Conservation (phyloP, 441 rosid species). For the Theobroma grandiflorum region DNA sequence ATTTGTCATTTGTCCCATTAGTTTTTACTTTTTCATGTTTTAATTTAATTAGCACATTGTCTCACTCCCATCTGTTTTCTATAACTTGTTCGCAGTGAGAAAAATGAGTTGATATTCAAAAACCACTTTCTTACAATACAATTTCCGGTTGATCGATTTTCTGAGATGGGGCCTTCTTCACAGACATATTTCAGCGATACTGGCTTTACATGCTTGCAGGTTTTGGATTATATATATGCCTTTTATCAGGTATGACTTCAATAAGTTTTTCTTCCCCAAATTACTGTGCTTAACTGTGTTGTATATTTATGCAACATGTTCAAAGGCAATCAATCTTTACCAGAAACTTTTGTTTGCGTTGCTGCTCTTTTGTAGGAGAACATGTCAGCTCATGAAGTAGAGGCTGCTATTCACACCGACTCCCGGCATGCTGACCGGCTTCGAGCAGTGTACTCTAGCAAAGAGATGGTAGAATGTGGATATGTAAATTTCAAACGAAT, state of each 20-base stretch:
- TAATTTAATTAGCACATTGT: slow-evolving; percentile 4
- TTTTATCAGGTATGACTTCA: slow-evolving; percentile 86
- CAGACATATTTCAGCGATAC: slow-evolving; percentile 81
- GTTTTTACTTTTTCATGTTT: neutral
- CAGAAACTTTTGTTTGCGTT: neutral
- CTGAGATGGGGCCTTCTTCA: slow-evolving; percentile 98
- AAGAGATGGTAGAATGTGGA: slow-evolving; percentile 59
- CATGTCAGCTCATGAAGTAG: slow-evolving; percentile 72
- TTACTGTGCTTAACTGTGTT: neutral
- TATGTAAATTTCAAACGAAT: slow-evolving; percentile 60
- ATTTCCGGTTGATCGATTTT: slow-evolving; percentile 83
- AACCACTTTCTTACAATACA: slow-evolving; percentile 82
- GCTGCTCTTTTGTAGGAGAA: slow-evolving; percentile 56
- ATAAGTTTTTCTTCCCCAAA: neutral
- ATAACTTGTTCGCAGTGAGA: slow-evolving; percentile 69
- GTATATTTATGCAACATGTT: neutral
- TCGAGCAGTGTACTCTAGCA: slow-evolving; percentile 62
- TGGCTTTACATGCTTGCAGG: slow-evolving; percentile 84
- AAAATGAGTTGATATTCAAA: slow-evolving; percentile 71
- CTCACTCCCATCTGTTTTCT: slow-evolving; percentile 23
- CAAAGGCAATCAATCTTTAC: neutral
- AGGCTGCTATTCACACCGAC: slow-evolving; percentile 86
- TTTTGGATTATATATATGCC: slow-evolving; percentile 68
- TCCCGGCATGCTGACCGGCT: slow-evolving; percentile 89
- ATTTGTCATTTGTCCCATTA: neutral